Base-by-base conservation (phyloP, 208 protist genomes). In the Spongospora subterranea region DNA sequence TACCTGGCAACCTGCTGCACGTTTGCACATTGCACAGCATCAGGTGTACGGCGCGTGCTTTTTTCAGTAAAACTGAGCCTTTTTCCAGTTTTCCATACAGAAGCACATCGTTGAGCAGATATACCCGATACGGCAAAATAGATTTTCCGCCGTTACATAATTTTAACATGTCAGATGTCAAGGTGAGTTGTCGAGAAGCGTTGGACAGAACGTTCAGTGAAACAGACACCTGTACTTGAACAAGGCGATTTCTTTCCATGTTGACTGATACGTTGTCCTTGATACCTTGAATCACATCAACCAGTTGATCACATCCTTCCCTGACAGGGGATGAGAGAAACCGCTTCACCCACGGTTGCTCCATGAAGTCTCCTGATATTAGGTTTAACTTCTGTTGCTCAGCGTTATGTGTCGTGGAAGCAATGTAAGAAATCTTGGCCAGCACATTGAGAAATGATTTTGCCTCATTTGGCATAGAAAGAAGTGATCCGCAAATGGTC, bases 41-140 rank as follows among this genome's bases (percentile, higher is more conserved):
- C 71, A 82, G n/a, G n/a, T 82, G 6, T 13, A 82, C 11, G n/a
- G 35, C 71, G 71, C 71, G 71, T 6, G 71, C 17, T n/a, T 82
- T 82, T 43, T 82, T 82, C 35, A 82, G n/a, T 40, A 82, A 45
- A 13, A 43, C 35, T n/a, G 71, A 82, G 6, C 13, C 17, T 35
- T 6, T 35, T 6, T 82, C 71, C n/a, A 82, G n/a, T 45, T 43
- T 82, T 13, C 71, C 71, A 82, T 82, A 82, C n/a, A 82, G n/a
- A 43, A 82, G n/a, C 13, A 82, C n/a, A 82, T 82, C 71, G 71
- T 82, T 82, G 71, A 82, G 35, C 35, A 82, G 71, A 43, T 82
- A 43, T 43, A 82, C 6, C n/a, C 71, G n/a, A 43, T 82, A n/a
- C n/a, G 35, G n/a, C 6, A 82, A 39, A 20, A n/a, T n/a, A 39